Percentiles rank a stretch among this genome's conserved stretches.
Conservation (phyloP, 768 basidiomycete genomes). For the Kwoniella botswanensis region DNA sequence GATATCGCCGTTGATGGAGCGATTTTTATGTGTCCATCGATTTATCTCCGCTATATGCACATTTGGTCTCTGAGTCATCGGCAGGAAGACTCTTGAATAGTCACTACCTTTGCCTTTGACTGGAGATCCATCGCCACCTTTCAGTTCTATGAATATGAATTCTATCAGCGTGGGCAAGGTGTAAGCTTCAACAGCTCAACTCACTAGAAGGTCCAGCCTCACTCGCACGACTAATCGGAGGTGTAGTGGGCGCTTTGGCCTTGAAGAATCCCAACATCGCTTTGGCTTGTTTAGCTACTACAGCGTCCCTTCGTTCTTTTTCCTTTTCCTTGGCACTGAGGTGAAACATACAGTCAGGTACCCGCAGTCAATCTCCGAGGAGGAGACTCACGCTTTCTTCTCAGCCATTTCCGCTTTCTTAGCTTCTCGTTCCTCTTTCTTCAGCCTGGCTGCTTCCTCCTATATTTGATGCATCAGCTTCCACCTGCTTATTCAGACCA, state of each 20-base stretch:
- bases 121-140: conserved; percentile 14
- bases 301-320: conserved; percentile 36
- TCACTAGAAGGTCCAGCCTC: conserved; percentile 44
- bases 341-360: neutral
- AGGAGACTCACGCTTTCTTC: conserved; percentile 47
- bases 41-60: conserved; percentile 51
- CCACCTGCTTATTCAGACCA: neutral
- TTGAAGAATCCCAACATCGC: conserved; percentile 44
- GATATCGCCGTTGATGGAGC: neutral
- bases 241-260: conserved; percentile 21
- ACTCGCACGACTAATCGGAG: conserved; percentile 28
- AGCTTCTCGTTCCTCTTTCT: conserved; percentile 48
- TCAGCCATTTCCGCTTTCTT: conserved; percentile 37
- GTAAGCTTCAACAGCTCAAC: neutral
- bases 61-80: conserved; percentile 36
- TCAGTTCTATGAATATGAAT: neutral
- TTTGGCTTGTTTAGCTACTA: conserved; percentile 40
- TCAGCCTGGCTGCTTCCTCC: conserved; percentile 48
- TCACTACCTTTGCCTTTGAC: conserved; percentile 28
- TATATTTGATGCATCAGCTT: conserved; percentile 21
- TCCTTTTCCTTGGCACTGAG: conserved; percentile 42
- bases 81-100: conserved; percentile 45
- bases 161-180: neutral
- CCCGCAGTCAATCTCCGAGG: too few relatives aligned
- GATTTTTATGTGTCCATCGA: conserved; percentile 26